Evolutionary conservation across 495 filamentous ascomycete species (phyloP).

Genomic region (Lepraria neglecta): DNA sequence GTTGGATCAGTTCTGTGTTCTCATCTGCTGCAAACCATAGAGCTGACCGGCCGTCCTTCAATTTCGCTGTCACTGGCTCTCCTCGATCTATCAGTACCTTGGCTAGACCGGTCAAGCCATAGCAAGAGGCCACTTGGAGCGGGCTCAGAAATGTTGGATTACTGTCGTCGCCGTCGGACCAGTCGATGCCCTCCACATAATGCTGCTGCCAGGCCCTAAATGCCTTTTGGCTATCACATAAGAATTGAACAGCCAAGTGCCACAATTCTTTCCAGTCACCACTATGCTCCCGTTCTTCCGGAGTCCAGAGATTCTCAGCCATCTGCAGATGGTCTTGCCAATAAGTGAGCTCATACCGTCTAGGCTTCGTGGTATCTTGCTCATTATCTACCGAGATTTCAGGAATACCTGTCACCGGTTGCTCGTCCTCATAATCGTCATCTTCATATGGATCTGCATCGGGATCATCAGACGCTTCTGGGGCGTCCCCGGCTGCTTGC

Average conservation of each 20-base stretch:
- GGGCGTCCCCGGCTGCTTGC: neutral
- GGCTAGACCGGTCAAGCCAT: neutral
- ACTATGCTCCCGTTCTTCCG: conserved; percentile 7
- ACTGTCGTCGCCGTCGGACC: neutral
- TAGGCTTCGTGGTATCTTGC: neutral
- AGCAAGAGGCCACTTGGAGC: conserved; percentile 3
- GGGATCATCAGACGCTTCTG: neutral
- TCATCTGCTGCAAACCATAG: conserved; percentile 3
- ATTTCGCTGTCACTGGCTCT: neutral
- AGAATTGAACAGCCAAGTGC: neutral
- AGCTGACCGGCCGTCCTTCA: conserved; percentile 6
- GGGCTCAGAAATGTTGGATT: neutral
- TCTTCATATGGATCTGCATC: neutral
- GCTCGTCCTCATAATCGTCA: neutral
- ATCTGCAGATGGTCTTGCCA: neutral
- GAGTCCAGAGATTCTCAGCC: neutral
- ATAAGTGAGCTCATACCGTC: neutral
- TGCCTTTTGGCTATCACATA: neutral
- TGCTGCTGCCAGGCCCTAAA: conserved; percentile 4
- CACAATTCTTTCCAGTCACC: neutral
- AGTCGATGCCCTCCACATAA: neutral
- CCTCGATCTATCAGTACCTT: conserved; percentile 6
- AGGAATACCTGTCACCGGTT: neutral
- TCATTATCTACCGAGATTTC: neutral
- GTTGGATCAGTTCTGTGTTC: neutral